Conservation (phyloP, 371 early-diverging fungal species). For the Mucor irregularis region DNA sequence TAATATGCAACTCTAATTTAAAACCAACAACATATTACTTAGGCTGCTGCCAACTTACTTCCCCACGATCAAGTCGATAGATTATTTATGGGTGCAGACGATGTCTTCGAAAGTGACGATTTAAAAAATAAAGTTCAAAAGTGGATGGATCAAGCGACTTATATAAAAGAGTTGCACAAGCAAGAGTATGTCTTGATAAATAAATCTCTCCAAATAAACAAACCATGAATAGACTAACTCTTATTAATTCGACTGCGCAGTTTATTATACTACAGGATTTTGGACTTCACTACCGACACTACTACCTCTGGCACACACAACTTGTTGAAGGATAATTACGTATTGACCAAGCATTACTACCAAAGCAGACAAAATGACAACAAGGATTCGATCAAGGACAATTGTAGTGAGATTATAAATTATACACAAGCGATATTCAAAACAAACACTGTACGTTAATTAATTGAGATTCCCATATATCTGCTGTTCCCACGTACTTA, state of each 20-base stretch:
- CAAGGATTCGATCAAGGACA: not conserved
- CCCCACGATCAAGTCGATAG: slow-evolving; percentile 1
- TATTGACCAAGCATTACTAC: not conserved
- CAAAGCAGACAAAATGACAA: not conserved
- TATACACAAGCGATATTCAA: not conserved
- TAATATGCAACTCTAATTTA: slow-evolving; percentile 2
- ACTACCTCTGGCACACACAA: not conserved
- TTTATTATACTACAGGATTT: slow-evolving; percentile 1
- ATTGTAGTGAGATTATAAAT: not conserved
- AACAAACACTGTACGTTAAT: too few relatives aligned
- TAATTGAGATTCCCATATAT: too few relatives aligned
- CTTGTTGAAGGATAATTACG: slow-evolving; percentile 1
- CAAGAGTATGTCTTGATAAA: slow-evolving; percentile 6
- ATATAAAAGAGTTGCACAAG: not conserved
- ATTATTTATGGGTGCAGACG: not conserved
- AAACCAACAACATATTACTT: not conserved
- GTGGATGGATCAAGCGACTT: not conserved
- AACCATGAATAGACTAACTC: too few relatives aligned
- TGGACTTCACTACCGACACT: not conserved
- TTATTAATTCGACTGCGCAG: too few relatives aligned
- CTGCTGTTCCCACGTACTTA: too few relatives aligned
- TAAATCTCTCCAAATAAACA: slow-evolving; percentile 1
- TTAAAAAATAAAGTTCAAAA: not conserved
- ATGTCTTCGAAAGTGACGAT: not conserved
- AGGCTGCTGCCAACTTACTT: not conserved